Base-by-base conservation (phyloP, 441 rosid genomes). In the Erodium moschatum region DNA sequence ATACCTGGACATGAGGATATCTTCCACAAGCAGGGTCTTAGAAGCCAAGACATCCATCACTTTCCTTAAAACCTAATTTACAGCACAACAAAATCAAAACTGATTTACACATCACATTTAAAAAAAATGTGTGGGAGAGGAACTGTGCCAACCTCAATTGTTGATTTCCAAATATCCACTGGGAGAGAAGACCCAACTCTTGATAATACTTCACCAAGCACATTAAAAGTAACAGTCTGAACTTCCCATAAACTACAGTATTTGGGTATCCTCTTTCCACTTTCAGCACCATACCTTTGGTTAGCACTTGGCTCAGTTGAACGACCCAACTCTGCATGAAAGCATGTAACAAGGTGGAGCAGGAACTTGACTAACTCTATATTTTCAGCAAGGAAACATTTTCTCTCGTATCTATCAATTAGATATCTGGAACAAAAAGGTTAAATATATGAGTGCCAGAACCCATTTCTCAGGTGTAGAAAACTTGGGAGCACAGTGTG, bases 11-110 rank as follows among this genome's bases (percentile, higher is more conserved):
- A 86, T 82, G 67, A 75, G 75, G 72, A 42, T 76, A 69, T 86
- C 88, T 77, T 93, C 96, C 42, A 83, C 76, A 68, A 84, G 81
- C 76, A 79, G 79, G 69, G 77, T 78, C 78, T 80, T 86, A 70
- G 88, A 80, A 58, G 85, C 88, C 71, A 89, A 73, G 71, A 78
- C 82, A 80, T 91, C 94, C 84, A 87, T 84, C 75, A 87, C 85
- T 83, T 85, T 89, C 76, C 94, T 80, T 69, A 84, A 75, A 74
- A 80, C 91, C 97, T 91, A 76, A 72, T 50, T 73, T 63, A 64
- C 67, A 75, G 74, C 4, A 68, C 50, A 38, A 61, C 50, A 54
- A 50, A 46, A 46, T 64, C 72, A 68, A 71, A 15, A 58, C 15
- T 44, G 60, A 21, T 19, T 67, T 13, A 33, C 20, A 62, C 6